phyloP scores from a whole-genome alignment of 495 filamentous ascomycete genomes.

The Trichoderma reesei region DNA sequence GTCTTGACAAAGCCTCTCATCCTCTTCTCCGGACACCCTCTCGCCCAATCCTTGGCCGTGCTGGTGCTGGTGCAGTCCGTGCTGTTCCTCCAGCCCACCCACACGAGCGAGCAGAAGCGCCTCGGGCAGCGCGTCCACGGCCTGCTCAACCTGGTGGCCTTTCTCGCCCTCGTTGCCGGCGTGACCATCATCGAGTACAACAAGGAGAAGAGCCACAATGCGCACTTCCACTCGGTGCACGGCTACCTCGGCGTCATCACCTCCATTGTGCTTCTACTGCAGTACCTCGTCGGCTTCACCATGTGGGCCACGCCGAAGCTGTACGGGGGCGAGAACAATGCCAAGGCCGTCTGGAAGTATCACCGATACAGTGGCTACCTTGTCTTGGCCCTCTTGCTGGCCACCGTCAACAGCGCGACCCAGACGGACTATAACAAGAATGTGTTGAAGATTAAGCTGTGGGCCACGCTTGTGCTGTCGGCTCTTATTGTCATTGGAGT shows the following conservation, averaged over 20 bases:
- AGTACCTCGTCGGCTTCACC: conserved; percentile 68
- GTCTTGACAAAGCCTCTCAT: conserved; percentile 54
- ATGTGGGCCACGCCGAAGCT: conserved; percentile 63
- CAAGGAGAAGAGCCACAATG: conserved; percentile 50
- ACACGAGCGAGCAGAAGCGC: conserved; percentile 61
- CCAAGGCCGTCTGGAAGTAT: conserved; percentile 80
- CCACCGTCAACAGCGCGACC: conserved; percentile 65
- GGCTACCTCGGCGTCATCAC: conserved; percentile 70
- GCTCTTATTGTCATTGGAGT: conserved; percentile 58
- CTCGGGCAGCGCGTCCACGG: conserved; percentile 62
- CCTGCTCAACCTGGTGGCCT: conserved; percentile 51
- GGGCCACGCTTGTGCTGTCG: conserved; percentile 53
- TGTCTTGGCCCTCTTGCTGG: conserved; percentile 56
- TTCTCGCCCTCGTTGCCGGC: conserved; percentile 52
- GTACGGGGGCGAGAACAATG: conserved; percentile 68
- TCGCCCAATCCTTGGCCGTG: conserved; percentile 68
- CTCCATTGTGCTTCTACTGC: conserved; percentile 58
- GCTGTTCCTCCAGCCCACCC: conserved; percentile 81
- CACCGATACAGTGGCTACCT: conserved; percentile 74
- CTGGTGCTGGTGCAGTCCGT: conserved; percentile 67
- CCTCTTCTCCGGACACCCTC: conserved; percentile 79
- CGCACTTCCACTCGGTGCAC: conserved; percentile 70
- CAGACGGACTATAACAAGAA: conserved; percentile 58
- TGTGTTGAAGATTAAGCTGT: conserved; percentile 57
- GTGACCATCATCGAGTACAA: conserved; percentile 74